Base-by-base conservation (phyloP, 139 green algal species). In the Chlamydomonas incerta region DNA sequence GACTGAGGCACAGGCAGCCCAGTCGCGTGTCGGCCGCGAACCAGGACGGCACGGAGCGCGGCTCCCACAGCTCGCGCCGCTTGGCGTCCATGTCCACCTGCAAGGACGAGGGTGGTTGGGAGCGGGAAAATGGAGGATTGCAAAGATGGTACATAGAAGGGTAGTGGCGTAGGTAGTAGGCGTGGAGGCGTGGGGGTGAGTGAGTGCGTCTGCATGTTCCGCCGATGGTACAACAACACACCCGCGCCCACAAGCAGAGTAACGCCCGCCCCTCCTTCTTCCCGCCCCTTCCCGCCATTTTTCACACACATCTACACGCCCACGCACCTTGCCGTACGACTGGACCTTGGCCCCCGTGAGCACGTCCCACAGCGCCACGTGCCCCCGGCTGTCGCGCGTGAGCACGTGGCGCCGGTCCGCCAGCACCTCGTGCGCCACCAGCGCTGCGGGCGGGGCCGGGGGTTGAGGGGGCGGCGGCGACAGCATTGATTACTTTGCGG, bases 11-110 rank as follows among this genome's bases (percentile, higher is more conserved):
- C 67, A 99, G 85, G 73, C 90, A 66, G 86, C 94, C 95, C 58
- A 98, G 76, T 76, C 92, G 88, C 35, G 82, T 87, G 90, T 99
- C 96, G 11, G 84, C 68, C 23, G 70, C 79, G 83, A 98, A 99
- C 96, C 96, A 99, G 41, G 88, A 46, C 10, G 89, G 88, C 15
- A 97, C 90, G 29, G 66, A 90, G 23, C 88, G 74, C 4, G 93
- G 85, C 75, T 95, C 82, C 87, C 97, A 98, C 72, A 97, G 90
- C 72, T 94, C 82, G 1, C 81, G 68, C 80, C 95, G 74, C 85
- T 88, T 90, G 41, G 90, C 87, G 26, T 82, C 74, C 18, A 95
- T 77, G 76, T 95, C 90, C 15, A 87, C 90, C 83, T 91, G 87
- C 67, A 76, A 80, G 65, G 33, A 72, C 3, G 50, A 50, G 41